Evolutionary conservation across 208 protist species (phyloP), one percentile per base, ranked within the genome.

Genomic region (Novymonas esmeraldas): DNA sequence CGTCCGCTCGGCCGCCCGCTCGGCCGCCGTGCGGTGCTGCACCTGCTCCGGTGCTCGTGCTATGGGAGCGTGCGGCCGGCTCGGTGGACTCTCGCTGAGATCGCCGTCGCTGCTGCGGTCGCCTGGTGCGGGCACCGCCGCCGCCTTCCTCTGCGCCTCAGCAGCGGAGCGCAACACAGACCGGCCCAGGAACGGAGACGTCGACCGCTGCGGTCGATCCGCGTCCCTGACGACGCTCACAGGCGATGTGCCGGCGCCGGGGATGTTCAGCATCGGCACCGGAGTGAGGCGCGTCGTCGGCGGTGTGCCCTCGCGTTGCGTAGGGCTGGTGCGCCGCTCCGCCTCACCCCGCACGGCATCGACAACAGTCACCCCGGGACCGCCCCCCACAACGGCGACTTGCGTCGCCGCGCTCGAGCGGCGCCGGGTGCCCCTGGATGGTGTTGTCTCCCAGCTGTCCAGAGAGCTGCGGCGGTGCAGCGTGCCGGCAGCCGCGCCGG

Each of bases 181-280:
- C 39, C 45, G 22, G 16, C 20, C 41, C 24, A 41, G 29, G 16
- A 49, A 24, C 34, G 65, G 65, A 14, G 56, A 71, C 26, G 36
- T 44, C 7, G 38, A 64, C 36, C 58, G 54, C 49, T 41, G 58
- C 42, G 50, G 66, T 18, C n/a, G 49, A 3, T 73, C 51, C 13
- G 31, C 22, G 16, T 36, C 57, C 29, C 18, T 18, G 33, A 38
- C 39, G n/a, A 54, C 16, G 22, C 59, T 39, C 18, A 44, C 64
- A 22, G 55, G 24, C 18, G 20, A 55, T 4, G 14, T 16, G n/a
- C 4, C 22, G 10, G 14, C n/a, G 39, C 39, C 24, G 45, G 22
- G 31, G 22, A 60, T 20, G 24, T 41, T 29, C 7, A 46, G 67
- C 29, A 33, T n/a, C 16, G 51, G 49, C 31, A 54, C 36, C 50